Evolutionary conservation across 139 green algal genomes (phyloP), one percentile per base, ranked within the genome.

Genomic region (Picochlorum sp.): DNA sequence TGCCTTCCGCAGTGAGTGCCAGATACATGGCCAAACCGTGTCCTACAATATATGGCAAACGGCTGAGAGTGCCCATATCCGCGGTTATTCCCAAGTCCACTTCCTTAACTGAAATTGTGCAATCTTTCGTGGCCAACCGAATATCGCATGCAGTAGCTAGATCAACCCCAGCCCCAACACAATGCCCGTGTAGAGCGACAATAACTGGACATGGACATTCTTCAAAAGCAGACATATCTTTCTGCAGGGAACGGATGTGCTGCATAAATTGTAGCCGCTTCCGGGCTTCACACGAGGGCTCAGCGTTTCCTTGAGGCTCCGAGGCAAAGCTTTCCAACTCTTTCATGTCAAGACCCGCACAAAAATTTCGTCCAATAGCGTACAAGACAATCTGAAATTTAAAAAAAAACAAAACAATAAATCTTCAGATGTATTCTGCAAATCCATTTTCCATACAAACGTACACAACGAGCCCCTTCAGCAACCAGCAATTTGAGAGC

Each of bases 31-130:
- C 83, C 63, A 57, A 35, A 64, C 86, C 89, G 37, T 94, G 65
- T 1, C 89, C 89, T 3, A 97, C 73, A 37, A 97, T 80, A 20
- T 35, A 3, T 4, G 86, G 86, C 33, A 97, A 77, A 0, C 50
- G 10, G 43, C 6, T 6, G 9, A 58, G 16, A 20, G 50, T 40
- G 9, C 50, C 50, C 50, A 58, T 58, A 41, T 58, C 50, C 16
- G 50, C 31, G 9, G 16, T 22, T 8, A 58, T n/a, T 12, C 54
- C 89, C 33, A 96, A 40, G 55, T 97, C 90, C 9, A 95, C 82
- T 66, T 97, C 90, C 75, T 97, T 96, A 47, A 96, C 86, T 44
- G 71, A 83, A 69, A 96, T 92, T 3, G 33, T 63, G 0, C 89
- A 85, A 35, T 85, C 70, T 1, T 20, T 8, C 33, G 70, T 82